A percentile compares a stretch with the other conserved stretches of the same genome.
phyloP scores from a whole-genome alignment of 805 yeast genomes.

The Candida vaughaniae region DNA sequence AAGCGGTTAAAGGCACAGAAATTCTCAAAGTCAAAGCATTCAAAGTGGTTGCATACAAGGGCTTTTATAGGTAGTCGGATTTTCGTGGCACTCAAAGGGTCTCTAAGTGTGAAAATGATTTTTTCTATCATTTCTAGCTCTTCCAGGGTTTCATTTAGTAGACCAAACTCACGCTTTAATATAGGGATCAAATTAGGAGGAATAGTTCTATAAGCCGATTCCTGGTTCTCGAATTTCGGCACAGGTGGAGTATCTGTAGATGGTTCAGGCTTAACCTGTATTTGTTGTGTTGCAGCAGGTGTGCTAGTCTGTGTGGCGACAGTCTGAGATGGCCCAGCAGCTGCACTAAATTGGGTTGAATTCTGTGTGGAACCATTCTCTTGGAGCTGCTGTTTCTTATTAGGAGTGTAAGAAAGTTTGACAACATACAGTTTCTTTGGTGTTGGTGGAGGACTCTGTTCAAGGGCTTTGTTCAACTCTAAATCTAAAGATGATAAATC shows the following conservation, averaged over 20 bases:
- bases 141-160: conserved; percentile 10
- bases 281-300: no score
- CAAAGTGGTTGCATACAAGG: conserved; percentile 36
- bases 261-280: no score
- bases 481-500: conserved; percentile 3
- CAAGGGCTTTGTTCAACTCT: conserved; percentile 1
- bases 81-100: conserved; percentile 39
- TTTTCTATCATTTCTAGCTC: conserved; percentile 33
- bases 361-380: no score
- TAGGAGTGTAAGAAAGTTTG: no score
- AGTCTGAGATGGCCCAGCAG: no score
- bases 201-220: conserved; percentile 10
- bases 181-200: conserved; percentile 12
- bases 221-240: no score
- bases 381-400: no score
- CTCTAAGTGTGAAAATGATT: conserved; percentile 36
- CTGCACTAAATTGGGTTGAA: no score
- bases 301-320: no score
- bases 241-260: no score
- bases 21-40: conserved; percentile 43
- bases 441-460: no score
- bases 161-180: conserved; percentile 13
- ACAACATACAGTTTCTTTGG: no score
- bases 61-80: conserved; percentile 42
- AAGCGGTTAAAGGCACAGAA: conserved; percentile 40